Evolutionary conservation across 2,329 filamentous ascomycete genomes (phyloP).

Genomic region (Scopulariopsis brevicaulis): DNA sequence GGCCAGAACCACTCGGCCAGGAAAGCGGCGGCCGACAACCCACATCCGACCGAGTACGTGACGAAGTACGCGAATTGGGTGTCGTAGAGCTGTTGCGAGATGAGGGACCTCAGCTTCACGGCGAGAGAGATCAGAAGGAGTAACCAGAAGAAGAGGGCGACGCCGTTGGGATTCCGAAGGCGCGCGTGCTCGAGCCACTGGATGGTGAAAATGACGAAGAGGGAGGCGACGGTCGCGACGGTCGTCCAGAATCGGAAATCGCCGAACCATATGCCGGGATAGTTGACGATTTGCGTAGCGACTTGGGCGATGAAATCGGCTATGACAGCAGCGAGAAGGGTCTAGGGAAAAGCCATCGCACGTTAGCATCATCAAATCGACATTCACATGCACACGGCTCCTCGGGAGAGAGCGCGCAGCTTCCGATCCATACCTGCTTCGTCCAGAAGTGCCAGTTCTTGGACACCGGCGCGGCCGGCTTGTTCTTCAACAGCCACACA

Average conservation of each 20-base stretch:
- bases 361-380: background rate
- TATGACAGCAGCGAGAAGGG: constrained; percentile 56
- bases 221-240: constrained; percentile 56
- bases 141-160: constrained; percentile 87
- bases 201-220: constrained; percentile 63
- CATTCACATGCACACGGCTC: too few relatives aligned
- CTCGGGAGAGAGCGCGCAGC: background rate
- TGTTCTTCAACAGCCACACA: constrained; percentile 67
- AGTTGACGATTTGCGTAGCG: constrained; percentile 60
- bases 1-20: constrained; percentile 76
- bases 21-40: constrained; percentile 60
- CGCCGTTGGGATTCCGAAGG: constrained; percentile 73
- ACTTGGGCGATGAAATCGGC: constrained; percentile 61
- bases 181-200: constrained; percentile 83
- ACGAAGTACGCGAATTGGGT: constrained; percentile 64
- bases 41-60: constrained; percentile 61
- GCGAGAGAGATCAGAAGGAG: constrained; percentile 67
- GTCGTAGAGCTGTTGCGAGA: constrained; percentile 64
- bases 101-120: constrained; percentile 76
- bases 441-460: constrained; percentile 91
- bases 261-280: constrained; percentile 57
- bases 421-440: constrained; percentile 60
- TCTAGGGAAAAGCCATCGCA: constrained; percentile 15
- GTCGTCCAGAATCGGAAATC: constrained; percentile 86
- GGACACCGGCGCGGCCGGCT: constrained; percentile 50